Conservation (phyloP, 305 asterid genomes). For the Fraxinus xanthoxyloides region DNA sequence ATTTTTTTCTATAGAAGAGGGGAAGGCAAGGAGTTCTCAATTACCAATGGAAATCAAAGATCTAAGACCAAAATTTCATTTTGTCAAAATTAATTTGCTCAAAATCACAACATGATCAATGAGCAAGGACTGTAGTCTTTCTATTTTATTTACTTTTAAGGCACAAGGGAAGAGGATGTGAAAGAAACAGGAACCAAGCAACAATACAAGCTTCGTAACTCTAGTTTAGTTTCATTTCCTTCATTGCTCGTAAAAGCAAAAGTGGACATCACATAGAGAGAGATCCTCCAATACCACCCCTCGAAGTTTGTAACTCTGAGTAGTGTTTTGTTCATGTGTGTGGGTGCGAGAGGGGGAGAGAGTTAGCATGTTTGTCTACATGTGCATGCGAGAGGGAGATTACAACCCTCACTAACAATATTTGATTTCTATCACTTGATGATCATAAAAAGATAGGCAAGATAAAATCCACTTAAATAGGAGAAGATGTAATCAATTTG, state of each 20-base stretch:
- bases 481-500: constrained; percentile 9
- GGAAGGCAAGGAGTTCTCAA: neutral
- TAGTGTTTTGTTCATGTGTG: neutral
- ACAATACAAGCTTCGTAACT: neutral
- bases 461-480: constrained; percentile 11
- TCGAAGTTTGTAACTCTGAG: neutral
- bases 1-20: neutral
- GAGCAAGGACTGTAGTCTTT: neutral
- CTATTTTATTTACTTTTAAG: neutral
- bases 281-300: neutral
- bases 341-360: neutral
- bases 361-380: neutral
- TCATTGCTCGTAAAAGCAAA: neutral
- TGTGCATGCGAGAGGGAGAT: neutral
- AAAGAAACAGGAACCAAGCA: neutral
- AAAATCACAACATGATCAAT: neutral
- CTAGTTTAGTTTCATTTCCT: neutral
- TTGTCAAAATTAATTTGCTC: neutral
- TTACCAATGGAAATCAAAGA: neutral
- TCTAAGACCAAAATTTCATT: neutral
- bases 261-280: neutral
- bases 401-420: neutral
- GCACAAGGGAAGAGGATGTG: neutral
- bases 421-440: constrained; percentile 8
- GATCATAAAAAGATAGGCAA: neutral